Percentiles rank a stretch among this genome's conserved stretches.
These are phyloP conservation scores for Ramaria sp. DNA, from an alignment of 768 basidiomycete genomes.

Conservation along the genomic window DNA sequence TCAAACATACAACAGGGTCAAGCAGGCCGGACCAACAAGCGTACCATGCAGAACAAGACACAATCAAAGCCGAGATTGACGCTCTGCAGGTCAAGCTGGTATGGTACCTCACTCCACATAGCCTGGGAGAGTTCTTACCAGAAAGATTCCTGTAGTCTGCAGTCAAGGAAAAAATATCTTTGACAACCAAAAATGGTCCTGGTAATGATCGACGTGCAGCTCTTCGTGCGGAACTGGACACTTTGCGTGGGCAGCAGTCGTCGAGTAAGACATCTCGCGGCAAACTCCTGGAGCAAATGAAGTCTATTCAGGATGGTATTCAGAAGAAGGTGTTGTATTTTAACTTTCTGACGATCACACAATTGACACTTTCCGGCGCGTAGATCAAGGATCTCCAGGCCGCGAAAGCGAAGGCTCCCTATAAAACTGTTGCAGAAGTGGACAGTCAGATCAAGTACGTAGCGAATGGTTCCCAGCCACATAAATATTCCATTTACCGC, in stretches of 20 bases:
- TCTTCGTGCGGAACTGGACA: constrained; percentile 74
- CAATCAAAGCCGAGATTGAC: constrained; percentile 76
- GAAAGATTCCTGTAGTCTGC: constrained; percentile 34
- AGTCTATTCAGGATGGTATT: constrained; percentile 63
- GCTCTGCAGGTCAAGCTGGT: constrained; percentile 71
- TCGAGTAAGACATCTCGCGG: constrained; percentile 57
- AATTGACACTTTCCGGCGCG: constrained; percentile 3
- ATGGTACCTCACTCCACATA: constrained; percentile 24
- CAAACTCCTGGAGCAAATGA: constrained; percentile 72
- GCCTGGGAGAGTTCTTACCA: constrained; percentile 1
- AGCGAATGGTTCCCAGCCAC: constrained; percentile 9
- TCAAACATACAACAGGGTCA: constrained; percentile 20
- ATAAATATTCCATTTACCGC: background rate
- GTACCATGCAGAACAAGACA: constrained; percentile 82
- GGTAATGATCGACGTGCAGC: constrained; percentile 61
- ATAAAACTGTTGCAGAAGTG: constrained; percentile 75
- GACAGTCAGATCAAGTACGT: constrained; percentile 79
- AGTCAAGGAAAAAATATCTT: constrained; percentile 66
- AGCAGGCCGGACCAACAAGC: constrained; percentile 76
- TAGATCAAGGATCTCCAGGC: constrained; percentile 84
- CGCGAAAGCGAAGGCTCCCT: constrained; percentile 65
- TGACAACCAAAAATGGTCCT: constrained; percentile 47
- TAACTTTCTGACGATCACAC: background rate
- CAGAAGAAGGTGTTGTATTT: constrained; percentile 59
- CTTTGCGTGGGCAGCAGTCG: constrained; percentile 69